Evolutionary conservation across 768 basidiomycete species (phyloP), one percentile per base, ranked within the genome.

Genomic region (Wakefieldia striispora): DNA sequence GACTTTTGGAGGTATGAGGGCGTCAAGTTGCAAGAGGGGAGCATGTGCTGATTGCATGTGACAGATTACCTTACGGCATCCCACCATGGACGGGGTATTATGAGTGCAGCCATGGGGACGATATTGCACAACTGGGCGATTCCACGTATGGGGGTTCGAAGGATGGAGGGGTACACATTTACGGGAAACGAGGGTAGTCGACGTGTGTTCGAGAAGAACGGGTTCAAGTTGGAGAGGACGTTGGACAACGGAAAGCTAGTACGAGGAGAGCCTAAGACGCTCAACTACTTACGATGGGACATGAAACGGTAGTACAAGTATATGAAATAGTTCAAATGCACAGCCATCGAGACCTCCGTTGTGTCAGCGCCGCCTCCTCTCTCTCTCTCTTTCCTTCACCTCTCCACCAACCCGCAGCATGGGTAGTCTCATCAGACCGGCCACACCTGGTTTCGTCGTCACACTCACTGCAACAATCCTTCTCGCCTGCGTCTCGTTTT

Each of bases 381-480:
- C 24, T n/a, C 19, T 21, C 44, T 49, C 24, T n/a, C 19, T 21
- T 11, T 6, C 11, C 31, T 12, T 39, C 23, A 36, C 23, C 37
- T 49, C 29, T 12, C 12, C 29, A 12, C 33, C 33, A 33, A 14
- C 29, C 26, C 40, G 31, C 40, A 55, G 41, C 43, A 87, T 88
- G 87, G 73, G 80, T 55, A 71, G 78, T 53, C 59, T 73, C 59
- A 76, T 93, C 53, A 84, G 88, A 38, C 90, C 89, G 49, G 94
- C 93, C 8, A 95, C 91, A 1, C 92, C 94, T 29, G 95, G 93
- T 36, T 92, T 94, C 62, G 36, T 95, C 43, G 75, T 91, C 55
- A 93, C 90, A 17, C 78, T 91, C 45, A 65, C 75, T n/a, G 91
- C 93, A 0, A 84, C 92, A 7, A 68, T 78, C 50, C 75, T 95